Conservation (phyloP, 2,329 filamentous ascomycete genomes). For the Ascochyta fabae region DNA sequence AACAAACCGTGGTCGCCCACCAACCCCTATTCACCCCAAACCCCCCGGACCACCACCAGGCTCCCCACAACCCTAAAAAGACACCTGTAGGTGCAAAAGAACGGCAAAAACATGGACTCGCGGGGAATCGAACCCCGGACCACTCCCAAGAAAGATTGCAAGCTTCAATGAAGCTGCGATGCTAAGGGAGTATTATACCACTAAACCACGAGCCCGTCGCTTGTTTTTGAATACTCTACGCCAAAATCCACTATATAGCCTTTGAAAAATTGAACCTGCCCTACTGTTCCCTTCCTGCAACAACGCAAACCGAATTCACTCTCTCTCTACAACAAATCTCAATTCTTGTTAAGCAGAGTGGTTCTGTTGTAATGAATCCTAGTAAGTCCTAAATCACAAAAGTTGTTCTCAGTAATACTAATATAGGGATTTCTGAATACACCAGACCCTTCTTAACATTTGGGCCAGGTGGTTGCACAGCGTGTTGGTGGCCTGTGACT, state of each 20-base stretch:
- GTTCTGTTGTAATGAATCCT: no score
- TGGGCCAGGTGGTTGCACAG: no score
- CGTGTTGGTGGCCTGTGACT: no score
- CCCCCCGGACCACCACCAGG: not conserved
- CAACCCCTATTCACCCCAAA: not conserved
- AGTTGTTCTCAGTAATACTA: no score
- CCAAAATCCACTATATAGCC: not conserved
- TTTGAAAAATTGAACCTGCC: not conserved
- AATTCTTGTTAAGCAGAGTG: no score
- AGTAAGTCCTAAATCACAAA: no score
- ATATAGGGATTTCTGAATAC: no score
- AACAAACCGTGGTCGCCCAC: no score
- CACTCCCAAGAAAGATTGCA: slow-evolving; percentile 12
- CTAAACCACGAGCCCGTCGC: slow-evolving; percentile 28
- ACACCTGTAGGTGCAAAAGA: not conserved
- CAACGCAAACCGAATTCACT: no score
- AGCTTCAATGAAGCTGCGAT: slow-evolving; percentile 4
- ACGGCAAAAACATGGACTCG: slow-evolving; percentile 1
- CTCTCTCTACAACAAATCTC: no score
- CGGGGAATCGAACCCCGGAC: slow-evolving; percentile 20
- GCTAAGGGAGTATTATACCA: slow-evolving; percentile 32
- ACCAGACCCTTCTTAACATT: no score
- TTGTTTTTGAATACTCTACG: not conserved
- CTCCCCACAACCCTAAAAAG: not conserved
- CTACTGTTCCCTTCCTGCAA: not conserved